Conservation (phyloP, 2,329 filamentous ascomycete species). For the Colletotrichum euphorbiae region DNA sequence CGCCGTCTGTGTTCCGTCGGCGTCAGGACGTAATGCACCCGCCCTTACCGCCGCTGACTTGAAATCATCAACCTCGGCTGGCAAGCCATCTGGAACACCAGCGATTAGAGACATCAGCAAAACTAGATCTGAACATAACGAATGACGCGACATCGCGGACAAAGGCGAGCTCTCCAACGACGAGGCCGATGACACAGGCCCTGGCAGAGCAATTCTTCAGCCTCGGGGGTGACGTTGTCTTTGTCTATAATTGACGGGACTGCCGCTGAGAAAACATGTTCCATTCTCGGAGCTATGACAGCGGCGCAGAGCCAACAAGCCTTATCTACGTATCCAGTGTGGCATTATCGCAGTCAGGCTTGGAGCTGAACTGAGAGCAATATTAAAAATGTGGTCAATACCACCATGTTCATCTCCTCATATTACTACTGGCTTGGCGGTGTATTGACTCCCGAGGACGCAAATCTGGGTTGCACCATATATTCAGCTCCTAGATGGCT, state of each 20-base stretch:
- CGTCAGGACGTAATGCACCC: background rate
- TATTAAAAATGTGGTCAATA: background rate
- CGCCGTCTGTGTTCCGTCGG: background rate
- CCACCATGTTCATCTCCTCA: slow-evolving; percentile 4
- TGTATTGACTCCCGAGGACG: slow-evolving; percentile 8
- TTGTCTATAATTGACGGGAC: background rate
- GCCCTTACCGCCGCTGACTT: background rate
- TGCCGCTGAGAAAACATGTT: too few relatives aligned
- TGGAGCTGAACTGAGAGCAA: slow-evolving; percentile 7
- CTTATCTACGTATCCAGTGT: background rate
- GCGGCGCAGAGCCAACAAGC: too few relatives aligned
- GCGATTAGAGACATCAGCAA: too few relatives aligned
- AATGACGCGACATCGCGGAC: background rate
- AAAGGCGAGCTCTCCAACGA: background rate
- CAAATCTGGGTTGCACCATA: slow-evolving; percentile 21
- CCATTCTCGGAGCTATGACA: background rate
- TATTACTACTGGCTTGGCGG: slow-evolving; percentile 23
- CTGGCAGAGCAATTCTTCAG: background rate
- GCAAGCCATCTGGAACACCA: background rate
- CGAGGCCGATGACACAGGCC: background rate
- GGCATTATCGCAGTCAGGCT: background rate
- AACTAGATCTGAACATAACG: background rate
- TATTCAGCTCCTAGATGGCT: slow-evolving; percentile 8
- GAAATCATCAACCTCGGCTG: background rate
- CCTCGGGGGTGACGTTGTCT: background rate